Evolutionary conservation across 371 early-diverging fungal genomes (phyloP).

Genomic region (Pancytospora philotis): DNA sequence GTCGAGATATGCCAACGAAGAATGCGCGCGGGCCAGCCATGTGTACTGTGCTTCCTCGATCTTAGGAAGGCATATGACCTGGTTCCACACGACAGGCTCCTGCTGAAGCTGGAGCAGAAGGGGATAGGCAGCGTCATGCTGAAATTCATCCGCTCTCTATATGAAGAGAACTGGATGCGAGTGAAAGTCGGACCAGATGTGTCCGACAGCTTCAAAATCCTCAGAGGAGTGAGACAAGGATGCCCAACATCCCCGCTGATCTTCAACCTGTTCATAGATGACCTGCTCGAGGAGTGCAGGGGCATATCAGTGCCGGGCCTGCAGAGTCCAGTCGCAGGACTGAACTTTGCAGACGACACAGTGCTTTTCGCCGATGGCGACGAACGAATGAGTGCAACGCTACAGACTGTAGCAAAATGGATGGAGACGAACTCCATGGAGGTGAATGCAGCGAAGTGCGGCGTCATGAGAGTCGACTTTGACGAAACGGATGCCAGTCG

Average conservation of each 20-base stretch:
- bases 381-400: not conserved
- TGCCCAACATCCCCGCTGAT: conserved; percentile 26
- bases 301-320: conserved; percentile 25
- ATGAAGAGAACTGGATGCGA: not conserved
- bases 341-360: conserved; percentile 37
- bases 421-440: conserved; percentile 6
- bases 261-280: conserved; percentile 33
- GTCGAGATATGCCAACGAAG: conserved; percentile 20
- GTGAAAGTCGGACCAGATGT: conserved; percentile 11
- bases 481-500: not conserved
- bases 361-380: conserved; percentile 29
- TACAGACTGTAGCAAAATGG: conserved; percentile 15
- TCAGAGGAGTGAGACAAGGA: conserved; percentile 31
- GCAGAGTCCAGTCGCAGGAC: not conserved
- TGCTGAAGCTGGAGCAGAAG: conserved; percentile 12
- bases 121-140: conserved; percentile 10
- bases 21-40: not conserved
- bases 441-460: conserved; percentile 24
- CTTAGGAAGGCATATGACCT: conserved; percentile 29
- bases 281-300: conserved; percentile 9
- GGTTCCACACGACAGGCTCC: conserved; percentile 18
- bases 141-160: conserved; percentile 7
- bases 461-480: conserved; percentile 12
- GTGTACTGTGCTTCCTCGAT: conserved; percentile 20
- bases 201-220: not conserved